Conservation (phyloP, 208 protist species). For the Tritrichomonas musculus region DNA sequence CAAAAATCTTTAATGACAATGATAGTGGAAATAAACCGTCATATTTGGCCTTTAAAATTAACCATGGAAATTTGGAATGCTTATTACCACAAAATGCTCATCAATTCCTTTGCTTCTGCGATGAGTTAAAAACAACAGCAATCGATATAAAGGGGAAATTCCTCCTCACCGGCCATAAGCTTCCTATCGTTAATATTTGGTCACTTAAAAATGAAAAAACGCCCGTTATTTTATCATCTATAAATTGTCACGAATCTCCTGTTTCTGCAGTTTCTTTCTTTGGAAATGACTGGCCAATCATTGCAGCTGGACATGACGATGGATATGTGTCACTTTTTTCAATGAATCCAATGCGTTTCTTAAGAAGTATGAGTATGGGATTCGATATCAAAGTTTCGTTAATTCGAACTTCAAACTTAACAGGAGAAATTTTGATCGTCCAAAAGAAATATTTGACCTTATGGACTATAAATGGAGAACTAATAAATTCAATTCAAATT, state of each 20-base stretch:
- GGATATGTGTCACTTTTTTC: neutral
- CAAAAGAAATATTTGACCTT: neutral
- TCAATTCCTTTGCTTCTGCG: neutral
- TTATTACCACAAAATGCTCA: neutral
- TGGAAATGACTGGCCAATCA: neutral
- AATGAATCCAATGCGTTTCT: neutral
- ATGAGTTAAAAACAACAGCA: neutral
- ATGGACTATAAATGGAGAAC: neutral
- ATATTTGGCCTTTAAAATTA: neutral
- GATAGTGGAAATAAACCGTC: neutral
- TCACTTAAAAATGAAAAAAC: neutral
- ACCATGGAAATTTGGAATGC: neutral
- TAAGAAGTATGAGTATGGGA: neutral
- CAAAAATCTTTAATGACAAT: no score
- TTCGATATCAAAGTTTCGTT: neutral
- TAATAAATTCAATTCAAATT: neutral
- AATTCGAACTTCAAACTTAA: neutral
- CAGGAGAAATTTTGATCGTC: neutral
- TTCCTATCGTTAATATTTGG: neutral
- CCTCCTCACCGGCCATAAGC: neutral
- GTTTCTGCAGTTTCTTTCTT: constrained; percentile 1
- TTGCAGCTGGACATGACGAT: neutral
- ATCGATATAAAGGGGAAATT: neutral
- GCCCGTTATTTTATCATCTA: neutral
- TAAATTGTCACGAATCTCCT: neutral